A percentile compares a stretch with the other conserved stretches of the same genome.
Evolutionary conservation across 202 grass and related monocot species (phyloP).

Genomic region (Musa balbisiana): DNA sequence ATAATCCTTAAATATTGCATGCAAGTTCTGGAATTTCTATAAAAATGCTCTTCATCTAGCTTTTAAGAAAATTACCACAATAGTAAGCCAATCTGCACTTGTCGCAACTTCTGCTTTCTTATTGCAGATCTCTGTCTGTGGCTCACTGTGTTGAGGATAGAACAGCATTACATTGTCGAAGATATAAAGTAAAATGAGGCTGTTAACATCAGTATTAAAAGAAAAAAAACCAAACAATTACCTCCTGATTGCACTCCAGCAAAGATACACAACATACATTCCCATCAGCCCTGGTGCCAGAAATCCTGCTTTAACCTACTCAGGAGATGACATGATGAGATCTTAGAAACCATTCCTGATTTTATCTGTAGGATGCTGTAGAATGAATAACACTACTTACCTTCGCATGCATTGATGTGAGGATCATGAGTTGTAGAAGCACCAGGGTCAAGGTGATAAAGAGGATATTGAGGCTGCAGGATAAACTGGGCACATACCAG

Average conservation of each 20-base stretch:
- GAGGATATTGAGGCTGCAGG: conserved; percentile 70
- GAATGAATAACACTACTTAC: conserved; percentile 13
- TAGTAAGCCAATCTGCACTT: conserved; percentile 81
- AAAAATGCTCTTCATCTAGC: background rate
- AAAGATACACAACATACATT: conserved; percentile 80
- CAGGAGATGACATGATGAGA: background rate
- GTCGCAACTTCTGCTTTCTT: conserved; percentile 56
- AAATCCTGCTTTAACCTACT: conserved; percentile 72
- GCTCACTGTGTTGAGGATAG: conserved; percentile 40
- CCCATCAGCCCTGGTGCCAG: conserved; percentile 86
- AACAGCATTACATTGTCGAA: background rate
- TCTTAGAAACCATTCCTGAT: background rate
- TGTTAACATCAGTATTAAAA: background rate
- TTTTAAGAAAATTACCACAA: conserved; percentile 41
- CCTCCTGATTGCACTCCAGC: conserved; percentile 89
- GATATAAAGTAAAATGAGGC: background rate
- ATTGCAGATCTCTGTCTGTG: conserved; percentile 70
- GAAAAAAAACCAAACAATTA: conserved; percentile 10
- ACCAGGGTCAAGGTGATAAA: conserved; percentile 79
- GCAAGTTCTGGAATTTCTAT: background rate
- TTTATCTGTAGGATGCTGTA: background rate
- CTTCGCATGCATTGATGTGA: conserved; percentile 62
- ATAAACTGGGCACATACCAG: conserved; percentile 56
- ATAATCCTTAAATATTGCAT: too few species aligned
- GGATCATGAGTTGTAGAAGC: conserved; percentile 69